phyloP scores from a whole-genome alignment of 2,329 filamentous ascomycete genomes.

The Plectosphaerella plurivora region DNA sequence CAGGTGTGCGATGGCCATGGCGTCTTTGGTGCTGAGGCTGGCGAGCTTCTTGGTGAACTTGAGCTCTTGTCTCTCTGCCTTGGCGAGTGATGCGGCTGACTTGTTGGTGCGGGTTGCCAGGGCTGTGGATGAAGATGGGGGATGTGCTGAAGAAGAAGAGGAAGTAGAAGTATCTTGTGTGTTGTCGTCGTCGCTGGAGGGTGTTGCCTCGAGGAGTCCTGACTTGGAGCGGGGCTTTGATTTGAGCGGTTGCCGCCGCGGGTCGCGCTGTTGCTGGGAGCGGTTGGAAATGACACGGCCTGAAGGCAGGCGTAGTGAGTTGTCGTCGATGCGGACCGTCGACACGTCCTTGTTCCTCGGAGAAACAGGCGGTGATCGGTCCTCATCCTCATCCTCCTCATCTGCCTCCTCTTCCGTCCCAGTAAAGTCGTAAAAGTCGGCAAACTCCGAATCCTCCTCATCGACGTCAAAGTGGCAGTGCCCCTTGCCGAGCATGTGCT shows the following conservation, averaged over 20 bases:
- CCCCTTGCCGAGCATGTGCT: slow-evolving; percentile 45
- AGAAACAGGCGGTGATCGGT: background rate
- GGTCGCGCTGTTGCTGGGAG: slow-evolving; percentile 2
- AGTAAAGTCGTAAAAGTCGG: slow-evolving; percentile 34
- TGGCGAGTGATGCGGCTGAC: slow-evolving; percentile 1
- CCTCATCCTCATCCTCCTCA: slow-evolving; percentile 1
- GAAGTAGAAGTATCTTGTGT: background rate
- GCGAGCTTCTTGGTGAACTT: slow-evolving; percentile 16
- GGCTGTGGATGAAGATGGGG: background rate
- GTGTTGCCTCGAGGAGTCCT: background rate
- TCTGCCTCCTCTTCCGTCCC: slow-evolving; percentile 4
- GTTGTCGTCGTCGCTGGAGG: background rate
- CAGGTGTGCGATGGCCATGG: slow-evolving; percentile 21
- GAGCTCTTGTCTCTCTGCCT: slow-evolving; percentile 9
- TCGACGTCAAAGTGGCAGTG: slow-evolving; percentile 39
- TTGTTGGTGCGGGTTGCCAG: background rate
- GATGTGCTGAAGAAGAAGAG: background rate
- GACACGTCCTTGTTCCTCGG: background rate
- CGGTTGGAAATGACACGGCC: slow-evolving; percentile 28
- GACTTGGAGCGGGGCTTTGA: background rate
- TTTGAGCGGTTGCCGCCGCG: background rate
- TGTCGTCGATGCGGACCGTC: slow-evolving; percentile 14
- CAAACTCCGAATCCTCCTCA: slow-evolving; percentile 27
- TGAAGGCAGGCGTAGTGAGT: slow-evolving; percentile 27
- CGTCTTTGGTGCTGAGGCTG: slow-evolving; percentile 19